A percentile compares a stretch with the other conserved stretches of the same genome.
Evolutionary conservation across 2,329 filamentous ascomycete genomes (phyloP).

Genomic region (Pseudonectria buxi): DNA sequence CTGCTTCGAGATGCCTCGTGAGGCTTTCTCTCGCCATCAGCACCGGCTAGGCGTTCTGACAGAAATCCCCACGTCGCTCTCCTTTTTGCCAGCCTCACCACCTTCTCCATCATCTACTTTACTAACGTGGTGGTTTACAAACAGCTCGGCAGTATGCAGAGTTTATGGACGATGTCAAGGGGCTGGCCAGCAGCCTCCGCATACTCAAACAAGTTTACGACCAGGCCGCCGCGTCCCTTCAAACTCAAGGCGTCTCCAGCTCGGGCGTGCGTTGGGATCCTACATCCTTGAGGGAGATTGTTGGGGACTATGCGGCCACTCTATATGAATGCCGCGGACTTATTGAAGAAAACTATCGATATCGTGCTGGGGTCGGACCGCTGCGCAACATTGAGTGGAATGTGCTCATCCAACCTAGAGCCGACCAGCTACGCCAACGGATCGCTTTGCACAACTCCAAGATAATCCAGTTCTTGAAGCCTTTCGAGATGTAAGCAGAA

Average conservation of each 20-base stretch:
- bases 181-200: conserved; percentile 25
- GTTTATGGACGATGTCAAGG: conserved; percentile 25
- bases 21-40: conserved; percentile 10
- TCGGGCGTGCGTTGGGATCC: conserved; percentile 17
- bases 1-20: conserved; percentile 8
- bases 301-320: conserved; percentile 26
- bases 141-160: conserved; percentile 26
- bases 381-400: conserved; percentile 31
- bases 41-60: not conserved
- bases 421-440: conserved; percentile 24
- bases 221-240: conserved; percentile 22
- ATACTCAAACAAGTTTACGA: conserved; percentile 23
- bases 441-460: conserved; percentile 30
- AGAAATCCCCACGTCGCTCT: too few relatives aligned
- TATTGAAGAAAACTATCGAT: conserved; percentile 24
- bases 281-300: conserved; percentile 17
- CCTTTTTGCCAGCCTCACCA: too few relatives aligned
- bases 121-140: conserved; percentile 5
- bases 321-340: conserved; percentile 26
- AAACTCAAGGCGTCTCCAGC: conserved; percentile 14
- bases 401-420: conserved; percentile 26
- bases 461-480: conserved; percentile 27
- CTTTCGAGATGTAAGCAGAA: conserved; percentile 29
- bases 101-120: not conserved
- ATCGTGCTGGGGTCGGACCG: conserved; percentile 18